Base-by-base conservation (phyloP, 495 filamentous ascomycete genomes). In the Penicillium lagena region DNA sequence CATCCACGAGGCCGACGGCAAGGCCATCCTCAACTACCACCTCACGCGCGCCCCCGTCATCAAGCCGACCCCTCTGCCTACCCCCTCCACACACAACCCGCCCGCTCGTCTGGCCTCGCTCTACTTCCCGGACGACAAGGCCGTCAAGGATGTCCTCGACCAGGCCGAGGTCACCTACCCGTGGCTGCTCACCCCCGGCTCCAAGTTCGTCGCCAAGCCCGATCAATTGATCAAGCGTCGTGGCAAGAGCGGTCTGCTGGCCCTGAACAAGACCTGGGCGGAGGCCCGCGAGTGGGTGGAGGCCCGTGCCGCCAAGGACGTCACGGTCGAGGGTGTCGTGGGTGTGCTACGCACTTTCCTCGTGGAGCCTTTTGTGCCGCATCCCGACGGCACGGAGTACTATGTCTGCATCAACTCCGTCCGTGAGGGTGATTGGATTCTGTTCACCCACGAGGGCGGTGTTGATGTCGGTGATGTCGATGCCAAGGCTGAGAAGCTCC, bases 11-110 rank as follows among this genome's bases (percentile, higher is more conserved):
- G 93, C 94, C 78, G 93, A 99, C 75, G 93, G 93, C 81, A 99
- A 99, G 86, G 93, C 93, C 76, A 97, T 99, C 78, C 77, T 99
- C 78, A 96, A 95, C 85, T 99, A 96, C 79, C 93, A 99, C 81
- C 90, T 99, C 77, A 99, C 93, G 55, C 86, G 93, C 60, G 90
- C 93, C 47, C 85, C 91, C 45, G 85, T 95, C 63, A 96, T 99
- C 81, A 95, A 96, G 83, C 89, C 93, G 40, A 89, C 89, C 59
- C 87, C 94, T 68, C 88, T 99, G 17, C 90, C 93, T 52, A 62
- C 79, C 52, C 76, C 87, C 50, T 63, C 82, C 47, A 93, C 82
- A 65, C 93, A 99, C 82, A 97, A 97, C 75, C 74, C 93, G 50
- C 80, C 94, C 42, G 72, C 93, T 57, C 87, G 82, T 67, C 87